A percentile compares a stretch with the other conserved stretches of the same genome.
phyloP scores from a whole-genome alignment of 768 basidiomycete genomes.

The Dentipellis sp. region DNA sequence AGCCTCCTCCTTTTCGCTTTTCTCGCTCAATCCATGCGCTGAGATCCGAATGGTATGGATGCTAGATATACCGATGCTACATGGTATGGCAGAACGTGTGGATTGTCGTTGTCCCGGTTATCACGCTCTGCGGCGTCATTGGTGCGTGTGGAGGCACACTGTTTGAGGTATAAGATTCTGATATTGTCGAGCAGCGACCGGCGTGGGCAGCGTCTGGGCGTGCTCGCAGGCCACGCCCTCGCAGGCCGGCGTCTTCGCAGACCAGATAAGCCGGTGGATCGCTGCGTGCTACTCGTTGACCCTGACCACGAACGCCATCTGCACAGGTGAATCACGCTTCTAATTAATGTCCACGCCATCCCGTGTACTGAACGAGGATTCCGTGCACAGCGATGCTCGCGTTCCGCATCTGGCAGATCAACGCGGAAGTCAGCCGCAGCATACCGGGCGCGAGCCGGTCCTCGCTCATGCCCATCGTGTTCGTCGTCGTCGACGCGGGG shows the following conservation, averaged over 20 bases:
- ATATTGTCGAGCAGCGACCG: background rate
- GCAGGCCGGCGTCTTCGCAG: background rate
- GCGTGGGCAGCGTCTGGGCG: background rate
- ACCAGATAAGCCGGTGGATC: background rate
- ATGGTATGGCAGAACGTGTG: background rate
- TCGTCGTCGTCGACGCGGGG: slow-evolving; percentile 2
- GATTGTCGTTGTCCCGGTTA: background rate
- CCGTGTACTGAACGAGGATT: background rate
- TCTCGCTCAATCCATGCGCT: background rate
- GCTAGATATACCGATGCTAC: slow-evolving; percentile 1
- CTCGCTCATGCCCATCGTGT: background rate
- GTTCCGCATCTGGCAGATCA: slow-evolving; percentile 3
- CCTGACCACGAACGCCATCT: background rate
- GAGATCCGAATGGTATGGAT: background rate
- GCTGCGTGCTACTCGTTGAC: background rate
- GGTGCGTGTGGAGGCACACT: background rate
- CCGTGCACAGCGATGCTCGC: background rate
- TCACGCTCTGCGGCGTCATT: background rate
- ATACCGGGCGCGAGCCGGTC: background rate
- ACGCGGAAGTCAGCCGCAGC: background rate
- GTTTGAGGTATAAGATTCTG: background rate
- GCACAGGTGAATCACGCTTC: background rate
- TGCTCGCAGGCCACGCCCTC: background rate
- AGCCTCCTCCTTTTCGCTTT: background rate
- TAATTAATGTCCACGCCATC: background rate